Evolutionary conservation across 129 eudicot genomes (phyloP), one percentile per base, ranked within the genome.

Genomic region (Deinandra increscens): DNA sequence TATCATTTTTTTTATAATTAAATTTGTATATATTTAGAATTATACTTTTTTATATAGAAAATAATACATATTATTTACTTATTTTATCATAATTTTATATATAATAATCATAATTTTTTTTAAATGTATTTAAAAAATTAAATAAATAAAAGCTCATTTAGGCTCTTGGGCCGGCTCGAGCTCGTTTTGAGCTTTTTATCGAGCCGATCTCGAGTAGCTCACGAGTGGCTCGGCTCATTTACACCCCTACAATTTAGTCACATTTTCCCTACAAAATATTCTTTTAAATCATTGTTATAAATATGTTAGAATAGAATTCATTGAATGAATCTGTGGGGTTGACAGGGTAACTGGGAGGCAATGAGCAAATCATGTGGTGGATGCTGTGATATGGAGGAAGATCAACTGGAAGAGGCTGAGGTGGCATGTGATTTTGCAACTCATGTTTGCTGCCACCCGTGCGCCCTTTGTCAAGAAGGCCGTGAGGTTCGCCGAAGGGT

Each of bases 401-500:
- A 51, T 10, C 95, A 84, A 62, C 82, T 80, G 4, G 98, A 91
- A 78, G 91, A 88, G 34, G 88, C 91, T 3, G 98, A 91, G 68
- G 42, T 87, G 29, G 88, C 86, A 19, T 88, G 98, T 53, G 98
- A 91, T 64, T 84, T 91, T 51, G 95, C 87, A 20, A 84, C 91
- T 22, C 96, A 91, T 74, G 72, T 91, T 33, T 88, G 91, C 70
- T 91, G 98, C 79, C 98, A 91, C 51, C 77, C 91, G 17, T 91
- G 98, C 64, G 96, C 98, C 38, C 88, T 91, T 62, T 91, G 98
- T 77, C 98, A 91, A 86, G 98, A 91, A 78, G 98, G 96, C 1
- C 94, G 98, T 63, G 98, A 91, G 73, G 64, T 91, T 66, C 94
- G 98, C 9, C 96, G 96, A 6, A 84, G 96, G 85, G 77, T 91